Base-by-base conservation (phyloP, 139 green algal species). In the Micractinium conductrix region DNA sequence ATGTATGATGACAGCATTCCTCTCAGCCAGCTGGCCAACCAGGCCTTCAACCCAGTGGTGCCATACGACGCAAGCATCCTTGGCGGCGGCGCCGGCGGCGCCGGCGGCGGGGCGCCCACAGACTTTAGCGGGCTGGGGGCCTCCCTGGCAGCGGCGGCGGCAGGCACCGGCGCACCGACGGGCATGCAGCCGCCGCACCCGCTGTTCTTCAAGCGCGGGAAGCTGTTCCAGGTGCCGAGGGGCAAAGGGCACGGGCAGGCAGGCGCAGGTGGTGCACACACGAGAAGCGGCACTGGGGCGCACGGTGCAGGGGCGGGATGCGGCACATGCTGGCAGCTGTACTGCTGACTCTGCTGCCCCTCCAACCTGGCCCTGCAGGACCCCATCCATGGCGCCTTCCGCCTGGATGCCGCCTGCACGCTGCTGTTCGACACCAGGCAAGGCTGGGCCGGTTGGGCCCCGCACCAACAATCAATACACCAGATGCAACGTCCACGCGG, bases 351-450 rank as follows among this genome's bases (percentile, higher is more conserved):
- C 48, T 58, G 48, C 12, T 58, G 48, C 48, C 48, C 12, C 12
- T 40, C 62, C 19, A 19, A 9, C 62, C 30, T 70, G 62, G 28
- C 21, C 55, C 28, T 94, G 44, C 94, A 96, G 67, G 93, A 96
- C 80, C 90, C 88, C 28, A 81, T 97, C 0, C 92, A 96, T 63
- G 89, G 88, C 22, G 65, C 84, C 58, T 89, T 94, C 60, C 62
- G 81, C 8, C 81, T 98, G 22, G 79, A 88, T 38, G 65, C 88
- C 0, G 26, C 84, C 3, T 81, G 71, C 68, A 87, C 93, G 10
- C 44, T 79, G 12, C 84, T 98, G 53, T 92, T 98, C 21, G 95
- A 98, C 90, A 95, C 95, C 10, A 84, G 90, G 2, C 86, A n/a
- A n/a, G n/a, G n/a, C n/a, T n/a, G n/a, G n/a, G n/a, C n/a, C n/a